Conservation (phyloP, 2,329 filamentous ascomycete species). For the Zymoseptoria crescenta region DNA sequence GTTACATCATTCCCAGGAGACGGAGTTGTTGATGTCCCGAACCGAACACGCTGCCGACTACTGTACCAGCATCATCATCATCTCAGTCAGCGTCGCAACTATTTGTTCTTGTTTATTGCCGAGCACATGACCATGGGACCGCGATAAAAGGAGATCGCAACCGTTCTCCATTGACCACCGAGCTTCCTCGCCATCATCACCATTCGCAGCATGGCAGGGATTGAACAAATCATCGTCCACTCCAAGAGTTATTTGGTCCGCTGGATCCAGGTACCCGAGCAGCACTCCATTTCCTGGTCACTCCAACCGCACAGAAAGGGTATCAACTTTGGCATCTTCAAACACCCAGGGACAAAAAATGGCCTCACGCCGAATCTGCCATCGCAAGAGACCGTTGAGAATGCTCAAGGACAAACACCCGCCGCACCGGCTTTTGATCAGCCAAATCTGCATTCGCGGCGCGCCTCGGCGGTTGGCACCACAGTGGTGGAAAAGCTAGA, state of each 20-base stretch:
- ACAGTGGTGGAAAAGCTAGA: constrained; percentile 61
- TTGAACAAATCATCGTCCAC: constrained; percentile 95
- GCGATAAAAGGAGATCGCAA: neutral
- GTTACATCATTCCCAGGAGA: neutral
- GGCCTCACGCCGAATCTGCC: constrained; percentile 41
- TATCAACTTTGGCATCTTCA: constrained; percentile 96
- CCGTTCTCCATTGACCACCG: neutral
- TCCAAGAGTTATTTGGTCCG: constrained; percentile 99
- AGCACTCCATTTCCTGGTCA: constrained; percentile 94
- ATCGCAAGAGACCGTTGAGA: constrained; percentile 35
- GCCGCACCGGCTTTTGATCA: constrained; percentile 28
- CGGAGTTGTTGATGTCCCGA: neutral
- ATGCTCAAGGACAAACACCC: constrained; percentile 29
- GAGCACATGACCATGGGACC: neutral
- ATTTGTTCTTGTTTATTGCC: neutral
- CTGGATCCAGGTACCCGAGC: constrained; percentile 87
- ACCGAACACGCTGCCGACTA: neutral
- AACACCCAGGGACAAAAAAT: constrained; percentile 73
- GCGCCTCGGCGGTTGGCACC: constrained; percentile 40
- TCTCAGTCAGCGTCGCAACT: neutral
- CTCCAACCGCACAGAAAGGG: constrained; percentile 97
- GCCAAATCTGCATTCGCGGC: constrained; percentile 37
- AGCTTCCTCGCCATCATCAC: neutral
- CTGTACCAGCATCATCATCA: neutral
- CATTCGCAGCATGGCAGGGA: constrained; percentile 63